phyloP scores from a whole-genome alignment of 805 yeast genomes.

The Grigorovia jiainica region DNA sequence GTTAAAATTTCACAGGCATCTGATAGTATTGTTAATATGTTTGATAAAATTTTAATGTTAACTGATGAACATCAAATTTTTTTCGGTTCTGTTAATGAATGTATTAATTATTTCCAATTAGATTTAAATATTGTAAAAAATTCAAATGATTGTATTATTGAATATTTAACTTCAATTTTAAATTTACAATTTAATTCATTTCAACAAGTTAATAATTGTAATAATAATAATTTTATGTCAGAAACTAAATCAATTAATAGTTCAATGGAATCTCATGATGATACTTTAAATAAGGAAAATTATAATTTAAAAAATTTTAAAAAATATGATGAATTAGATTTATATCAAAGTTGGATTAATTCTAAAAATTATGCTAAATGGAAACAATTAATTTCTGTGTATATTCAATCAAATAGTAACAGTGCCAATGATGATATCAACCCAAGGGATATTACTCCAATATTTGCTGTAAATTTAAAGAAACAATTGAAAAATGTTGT shows the following conservation, averaged over 20 bases:
- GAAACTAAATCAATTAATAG: not conserved
- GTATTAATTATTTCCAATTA: slow-evolving; percentile 37
- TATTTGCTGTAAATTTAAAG: slow-evolving; percentile 13
- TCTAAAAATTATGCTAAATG: slow-evolving; percentile 18
- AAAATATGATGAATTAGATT: slow-evolving; percentile 31
- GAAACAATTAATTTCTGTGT: not conserved
- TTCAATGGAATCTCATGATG: too few species aligned
- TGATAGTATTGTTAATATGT: slow-evolving; percentile 38
- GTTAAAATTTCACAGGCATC: slow-evolving; percentile 42
- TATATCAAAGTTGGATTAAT: slow-evolving; percentile 31
- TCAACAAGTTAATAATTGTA: not conserved
- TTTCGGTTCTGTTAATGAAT: slow-evolving; percentile 35
- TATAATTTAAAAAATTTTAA: not conserved
- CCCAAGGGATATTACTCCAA: slow-evolving; percentile 20
- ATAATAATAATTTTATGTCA: too few species aligned
- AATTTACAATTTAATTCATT: slow-evolving; percentile 23
- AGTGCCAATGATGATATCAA: slow-evolving; percentile 17
- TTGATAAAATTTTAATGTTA: slow-evolving; percentile 38
- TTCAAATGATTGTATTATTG: slow-evolving; percentile 51
- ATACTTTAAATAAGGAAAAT: too few species aligned
- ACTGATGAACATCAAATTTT: slow-evolving; percentile 40
- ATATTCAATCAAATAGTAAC: slow-evolving; percentile 1
- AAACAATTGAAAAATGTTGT: slow-evolving; percentile 39
- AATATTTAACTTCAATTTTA: slow-evolving; percentile 49
- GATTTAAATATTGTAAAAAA: slow-evolving; percentile 45